Evolutionary conservation across 2,329 filamentous ascomycete species (phyloP), one percentile per base, ranked within the genome.

Genomic region (Diaporthe amygdali): DNA sequence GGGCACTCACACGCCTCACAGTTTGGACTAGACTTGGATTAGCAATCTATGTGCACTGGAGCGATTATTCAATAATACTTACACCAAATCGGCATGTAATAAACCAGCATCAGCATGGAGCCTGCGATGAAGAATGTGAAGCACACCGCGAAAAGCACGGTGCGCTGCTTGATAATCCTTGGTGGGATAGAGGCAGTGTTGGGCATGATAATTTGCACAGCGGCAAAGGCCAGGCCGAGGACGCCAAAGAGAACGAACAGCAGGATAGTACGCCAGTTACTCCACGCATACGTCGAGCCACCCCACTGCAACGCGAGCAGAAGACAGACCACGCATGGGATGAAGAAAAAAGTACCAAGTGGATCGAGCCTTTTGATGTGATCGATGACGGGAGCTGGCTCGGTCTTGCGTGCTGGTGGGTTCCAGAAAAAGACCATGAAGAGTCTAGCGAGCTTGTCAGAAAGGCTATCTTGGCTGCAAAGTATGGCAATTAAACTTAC

Each of bases 281-380:
- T 80, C 89, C 89, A 91, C 0, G 81, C 73, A 74, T 89, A 88
- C 2, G 78, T 83, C 2, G 84, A 83, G 4, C 89, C 89, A 66
- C 89, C 89, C 90, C 89, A 92, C 75, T 92, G 88, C 41, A 93
- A 81, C 1, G 90, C 90, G 6, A 93, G 81, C 3, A 92, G 79
- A 46, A 92, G 86, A 73, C 85, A 89, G 17, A 91, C 83, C 47
- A 91, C 84, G 39, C 85, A 85, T 0, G 90, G 89, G 20, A 92
- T 79, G 73, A 92, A 88, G 78, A 91, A 85, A 17, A 87, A 76
- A 9, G 88, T 90, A 32, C 90, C 90, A 1, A 91, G 76, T 0
- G 88, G 88, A 70, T 92, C 89, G 61, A 91, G 82, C 0, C 87
- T 85, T 73, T 82, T 81, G 66, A 89, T 76, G 63, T 89, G 86